phyloP scores from a whole-genome alignment of 148 eudicot genomes.

The Pouteria glomerata region DNA sequence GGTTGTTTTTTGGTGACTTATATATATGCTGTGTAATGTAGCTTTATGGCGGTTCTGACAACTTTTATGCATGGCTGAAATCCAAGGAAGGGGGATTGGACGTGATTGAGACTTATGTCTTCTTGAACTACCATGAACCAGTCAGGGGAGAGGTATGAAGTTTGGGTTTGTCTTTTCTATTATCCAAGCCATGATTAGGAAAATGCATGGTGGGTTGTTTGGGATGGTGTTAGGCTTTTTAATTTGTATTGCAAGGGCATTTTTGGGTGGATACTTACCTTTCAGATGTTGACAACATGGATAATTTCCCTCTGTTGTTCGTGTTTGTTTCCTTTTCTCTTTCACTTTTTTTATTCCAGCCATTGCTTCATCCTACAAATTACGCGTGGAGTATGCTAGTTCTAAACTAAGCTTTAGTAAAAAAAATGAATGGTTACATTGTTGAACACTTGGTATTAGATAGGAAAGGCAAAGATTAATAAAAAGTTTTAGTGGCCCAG shows the following conservation, averaged over 20 bases:
- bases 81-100: conserved; percentile 58
- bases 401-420: too few relatives aligned
- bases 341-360: too few relatives aligned
- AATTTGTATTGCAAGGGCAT: background rate
- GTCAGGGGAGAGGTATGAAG: conserved; percentile 37
- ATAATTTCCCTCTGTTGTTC: too few relatives aligned
- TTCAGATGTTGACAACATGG: background rate
- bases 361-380: too few relatives aligned
- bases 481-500: too few relatives aligned
- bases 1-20: background rate
- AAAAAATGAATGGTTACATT: too few relatives aligned
- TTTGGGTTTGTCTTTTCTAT: background rate
- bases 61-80: conserved; percentile 48
- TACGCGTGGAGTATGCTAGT: too few relatives aligned
- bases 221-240: background rate
- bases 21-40: background rate
- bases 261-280: background rate
- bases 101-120: conserved; percentile 47
- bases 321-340: too few relatives aligned
- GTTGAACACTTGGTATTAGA: too few relatives aligned
- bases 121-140: conserved; percentile 56
- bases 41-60: conserved; percentile 6
- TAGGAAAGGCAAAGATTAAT: too few relatives aligned
- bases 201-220: background rate
- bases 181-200: too few relatives aligned